Evolutionary conservation across 768 basidiomycete genomes (phyloP).

Genomic region (Leccinum fibrillosum): DNA sequence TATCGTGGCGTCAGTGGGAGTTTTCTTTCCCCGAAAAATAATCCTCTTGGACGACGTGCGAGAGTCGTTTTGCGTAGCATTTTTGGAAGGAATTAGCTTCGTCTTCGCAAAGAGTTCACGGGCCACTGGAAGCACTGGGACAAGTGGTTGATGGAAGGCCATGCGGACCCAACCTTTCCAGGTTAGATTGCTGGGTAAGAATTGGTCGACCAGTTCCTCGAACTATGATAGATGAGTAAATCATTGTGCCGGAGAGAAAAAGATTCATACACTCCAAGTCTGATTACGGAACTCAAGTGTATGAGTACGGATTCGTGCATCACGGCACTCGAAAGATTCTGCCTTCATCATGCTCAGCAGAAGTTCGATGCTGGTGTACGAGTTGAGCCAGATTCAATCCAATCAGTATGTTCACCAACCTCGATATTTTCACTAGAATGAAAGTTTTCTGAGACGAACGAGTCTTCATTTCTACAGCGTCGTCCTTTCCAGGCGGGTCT

Average conservation of each 20-base stretch:
- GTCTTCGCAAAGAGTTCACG: constrained; percentile 77
- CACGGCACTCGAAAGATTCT: constrained; percentile 80
- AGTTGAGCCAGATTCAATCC: constrained; percentile 18
- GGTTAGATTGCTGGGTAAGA: constrained; percentile 72
- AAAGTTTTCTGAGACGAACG: constrained; percentile 84
- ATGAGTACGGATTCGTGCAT: constrained; percentile 76
- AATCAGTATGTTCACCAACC: constrained; percentile 36
- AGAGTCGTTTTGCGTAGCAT: constrained; percentile 26
- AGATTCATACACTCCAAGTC: constrained; percentile 68
- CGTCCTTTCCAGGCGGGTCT: constrained; percentile 36
- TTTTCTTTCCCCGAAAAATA: constrained; percentile 19
- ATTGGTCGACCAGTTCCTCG: constrained; percentile 75
- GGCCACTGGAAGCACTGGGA: constrained; percentile 76
- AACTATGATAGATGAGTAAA: constrained; percentile 43
- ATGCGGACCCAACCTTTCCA: constrained; percentile 85
- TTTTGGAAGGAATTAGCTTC: constrained; percentile 54
- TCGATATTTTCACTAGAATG: constrained; percentile 71
- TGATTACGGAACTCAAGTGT: constrained; percentile 79
- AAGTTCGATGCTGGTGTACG: constrained; percentile 53
- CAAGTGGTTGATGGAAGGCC: constrained; percentile 75
- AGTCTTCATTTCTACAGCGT: constrained; percentile 78
- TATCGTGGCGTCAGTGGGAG: constrained; percentile 10
- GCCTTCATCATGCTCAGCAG: constrained; percentile 77
- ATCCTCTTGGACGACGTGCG: constrained; percentile 23
- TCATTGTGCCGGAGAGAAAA: constrained; percentile 3